Percentiles rank a stretch among this genome's conserved stretches.
phyloP scores from a whole-genome alignment of 192 early-diverging fungal genomes.

The Podila epigama region DNA sequence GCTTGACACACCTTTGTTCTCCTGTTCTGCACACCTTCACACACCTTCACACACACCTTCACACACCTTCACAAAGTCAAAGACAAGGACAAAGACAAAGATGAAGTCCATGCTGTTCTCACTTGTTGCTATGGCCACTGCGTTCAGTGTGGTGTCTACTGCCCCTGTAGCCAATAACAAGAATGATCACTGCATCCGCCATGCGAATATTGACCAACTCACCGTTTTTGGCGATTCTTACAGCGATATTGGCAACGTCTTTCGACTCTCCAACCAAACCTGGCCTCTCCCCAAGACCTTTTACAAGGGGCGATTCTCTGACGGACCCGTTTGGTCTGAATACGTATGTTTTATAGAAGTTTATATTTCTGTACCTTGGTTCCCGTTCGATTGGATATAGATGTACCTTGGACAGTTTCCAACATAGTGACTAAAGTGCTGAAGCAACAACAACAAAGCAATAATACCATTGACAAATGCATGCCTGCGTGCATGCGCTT shows the following conservation, averaged over 20 bases:
- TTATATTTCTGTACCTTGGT: too few species aligned
- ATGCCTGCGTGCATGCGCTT: too few species aligned
- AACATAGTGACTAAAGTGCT: too few species aligned
- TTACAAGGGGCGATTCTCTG: constrained; percentile 53
- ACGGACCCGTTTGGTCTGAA: constrained; percentile 58
- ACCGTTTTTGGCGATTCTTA: constrained; percentile 65
- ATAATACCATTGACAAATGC: background rate
- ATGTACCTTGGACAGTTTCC: background rate
- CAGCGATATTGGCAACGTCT: constrained; percentile 57
- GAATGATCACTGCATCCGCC: too few species aligned
- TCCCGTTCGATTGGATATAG: background rate
- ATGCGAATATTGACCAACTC: constrained; percentile 42
- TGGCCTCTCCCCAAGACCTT: constrained; percentile 21
- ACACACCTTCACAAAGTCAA: background rate
- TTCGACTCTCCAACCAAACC: constrained; percentile 15
- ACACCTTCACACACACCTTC: too few species aligned
- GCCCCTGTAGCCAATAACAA: background rate
- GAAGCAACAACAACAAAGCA: background rate
- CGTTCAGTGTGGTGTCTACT: background rate
- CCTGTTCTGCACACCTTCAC: too few species aligned
- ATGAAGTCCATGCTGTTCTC: background rate
- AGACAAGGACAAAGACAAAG: background rate
- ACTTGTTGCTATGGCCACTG: background rate
- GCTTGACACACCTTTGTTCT: too few species aligned
- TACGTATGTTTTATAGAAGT: too few species aligned